phyloP scores from a whole-genome alignment of 139 green algal species.

The Picochlorum sp. region DNA sequence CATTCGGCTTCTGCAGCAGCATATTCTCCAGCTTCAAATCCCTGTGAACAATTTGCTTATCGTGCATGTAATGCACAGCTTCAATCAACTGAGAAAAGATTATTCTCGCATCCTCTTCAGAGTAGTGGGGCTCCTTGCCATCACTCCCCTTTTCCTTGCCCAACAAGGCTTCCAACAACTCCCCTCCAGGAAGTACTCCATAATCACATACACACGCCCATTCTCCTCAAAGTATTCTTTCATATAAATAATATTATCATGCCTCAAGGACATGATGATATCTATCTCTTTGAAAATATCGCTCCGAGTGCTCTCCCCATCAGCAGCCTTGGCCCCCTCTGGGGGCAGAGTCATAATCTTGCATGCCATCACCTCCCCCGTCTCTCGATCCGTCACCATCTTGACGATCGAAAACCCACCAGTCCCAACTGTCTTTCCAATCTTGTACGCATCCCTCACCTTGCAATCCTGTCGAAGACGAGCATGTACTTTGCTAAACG shows the following conservation, averaged over 20 bases:
- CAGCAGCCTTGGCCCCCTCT: slow-evolving; percentile 35
- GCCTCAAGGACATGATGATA: slow-evolving; percentile 68
- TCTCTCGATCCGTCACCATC: slow-evolving; percentile 46
- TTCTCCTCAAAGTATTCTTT: slow-evolving; percentile 85
- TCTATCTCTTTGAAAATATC: slow-evolving; percentile 93
- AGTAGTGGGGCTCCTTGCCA: slow-evolving; percentile 45
- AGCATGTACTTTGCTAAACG: neutral
- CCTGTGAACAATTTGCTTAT: slow-evolving; percentile 62
- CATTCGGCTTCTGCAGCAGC: slow-evolving; percentile 55
- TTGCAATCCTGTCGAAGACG: slow-evolving; percentile 9
- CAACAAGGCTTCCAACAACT: slow-evolving; percentile 80
- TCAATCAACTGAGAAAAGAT: slow-evolving; percentile 71
- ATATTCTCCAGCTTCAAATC: slow-evolving; percentile 96
- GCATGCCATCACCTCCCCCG: slow-evolving; percentile 59
- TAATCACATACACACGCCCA: slow-evolving; percentile 80
- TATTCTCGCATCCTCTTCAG: slow-evolving; percentile 59
- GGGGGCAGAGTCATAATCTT: slow-evolving; percentile 83
- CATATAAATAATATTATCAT: slow-evolving; percentile 75
- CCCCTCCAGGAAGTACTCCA: slow-evolving; percentile 68
- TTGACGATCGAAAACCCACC: slow-evolving; percentile 84
- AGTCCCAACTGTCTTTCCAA: slow-evolving; percentile 69
- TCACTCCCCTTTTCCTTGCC: slow-evolving; percentile 22
- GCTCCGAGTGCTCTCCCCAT: slow-evolving; percentile 66
- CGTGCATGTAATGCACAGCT: slow-evolving; percentile 79
- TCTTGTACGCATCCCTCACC: slow-evolving; percentile 64